A percentile compares a stretch with the other conserved stretches of the same genome.
Conservation (phyloP, 2,329 filamentous ascomycete genomes). For the Pseudogymnoascus pannorum region DNA sequence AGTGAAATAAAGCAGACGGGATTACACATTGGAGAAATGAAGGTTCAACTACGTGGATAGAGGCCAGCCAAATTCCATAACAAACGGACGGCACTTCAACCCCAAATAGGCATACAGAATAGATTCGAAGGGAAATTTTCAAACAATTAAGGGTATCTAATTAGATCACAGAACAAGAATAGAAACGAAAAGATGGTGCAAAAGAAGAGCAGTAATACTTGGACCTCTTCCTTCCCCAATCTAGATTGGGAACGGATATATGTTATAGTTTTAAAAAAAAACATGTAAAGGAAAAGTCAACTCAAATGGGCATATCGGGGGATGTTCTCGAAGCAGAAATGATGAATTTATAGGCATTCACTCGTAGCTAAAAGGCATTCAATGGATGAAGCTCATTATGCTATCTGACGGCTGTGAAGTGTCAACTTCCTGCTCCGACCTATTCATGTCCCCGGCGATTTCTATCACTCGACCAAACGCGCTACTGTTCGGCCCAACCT, state of each 20-base stretch:
- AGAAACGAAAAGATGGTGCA: neutral
- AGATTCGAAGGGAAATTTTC: neutral
- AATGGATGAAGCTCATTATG: conserved; percentile 31
- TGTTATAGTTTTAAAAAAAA: neutral
- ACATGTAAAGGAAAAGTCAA: neutral
- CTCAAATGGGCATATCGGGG: conserved; percentile 4
- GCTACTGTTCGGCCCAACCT: conserved; percentile 40
- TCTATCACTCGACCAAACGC: conserved; percentile 42
- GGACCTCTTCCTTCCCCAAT: neutral
- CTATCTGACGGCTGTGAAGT: conserved; percentile 34
- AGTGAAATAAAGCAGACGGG: neutral
- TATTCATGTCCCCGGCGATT: conserved; percentile 38
- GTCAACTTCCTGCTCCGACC: conserved; percentile 38
- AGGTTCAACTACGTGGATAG: neutral
- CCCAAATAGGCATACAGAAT: neutral
- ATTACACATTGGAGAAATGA: neutral
- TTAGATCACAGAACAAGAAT: neutral
- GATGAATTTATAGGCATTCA: conserved; percentile 10
- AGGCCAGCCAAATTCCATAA: neutral
- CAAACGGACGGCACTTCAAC: too few relatives aligned
- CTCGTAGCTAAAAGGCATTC: conserved; percentile 11
- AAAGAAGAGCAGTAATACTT: neutral
- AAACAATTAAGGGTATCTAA: neutral
- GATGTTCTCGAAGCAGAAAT: conserved; percentile 8
- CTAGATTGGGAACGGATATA: neutral